Evolutionary conservation across 176 grass and related monocot genomes (phyloP).

Genomic region (Avena sativa): DNA sequence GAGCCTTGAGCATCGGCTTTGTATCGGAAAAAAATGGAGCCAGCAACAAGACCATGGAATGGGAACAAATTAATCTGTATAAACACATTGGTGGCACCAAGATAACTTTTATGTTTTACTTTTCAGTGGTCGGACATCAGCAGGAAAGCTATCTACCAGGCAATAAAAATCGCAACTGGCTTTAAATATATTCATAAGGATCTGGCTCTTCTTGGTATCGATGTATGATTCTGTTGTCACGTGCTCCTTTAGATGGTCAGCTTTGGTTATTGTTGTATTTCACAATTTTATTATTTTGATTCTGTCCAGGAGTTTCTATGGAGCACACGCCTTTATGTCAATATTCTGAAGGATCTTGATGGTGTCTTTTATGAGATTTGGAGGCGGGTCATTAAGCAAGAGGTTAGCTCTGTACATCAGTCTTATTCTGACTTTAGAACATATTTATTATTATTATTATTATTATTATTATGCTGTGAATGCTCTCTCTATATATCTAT

Average conservation of each 20-base stretch:
- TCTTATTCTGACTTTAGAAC: not conserved
- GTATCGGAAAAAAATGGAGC: no score
- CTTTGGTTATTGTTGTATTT: not conserved
- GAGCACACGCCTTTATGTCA: not conserved
- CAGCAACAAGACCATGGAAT: not conserved
- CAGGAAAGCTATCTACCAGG: not conserved
- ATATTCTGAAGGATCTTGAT: not conserved
- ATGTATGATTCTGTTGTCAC: not conserved
- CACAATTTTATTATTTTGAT: not conserved
- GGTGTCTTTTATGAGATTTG: not conserved
- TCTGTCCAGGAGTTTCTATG: not conserved
- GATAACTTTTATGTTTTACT: not conserved
- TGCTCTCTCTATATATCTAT: not conserved
- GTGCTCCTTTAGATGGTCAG: not conserved
- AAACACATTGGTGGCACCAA: not conserved
- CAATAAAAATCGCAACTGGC: not conserved
- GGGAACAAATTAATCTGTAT: not conserved
- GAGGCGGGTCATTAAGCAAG: not conserved
- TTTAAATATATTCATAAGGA: not conserved
- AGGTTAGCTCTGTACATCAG: not conserved
- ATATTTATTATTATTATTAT: not conserved
- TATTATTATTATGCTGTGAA: slow-evolving; percentile 22
- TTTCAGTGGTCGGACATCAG: not conserved
- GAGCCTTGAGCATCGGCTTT: not conserved
- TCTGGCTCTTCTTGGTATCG: not conserved